Evolutionary conservation across 805 yeast species (phyloP).

Genomic region (Kluyveromyces aestuarii): DNA sequence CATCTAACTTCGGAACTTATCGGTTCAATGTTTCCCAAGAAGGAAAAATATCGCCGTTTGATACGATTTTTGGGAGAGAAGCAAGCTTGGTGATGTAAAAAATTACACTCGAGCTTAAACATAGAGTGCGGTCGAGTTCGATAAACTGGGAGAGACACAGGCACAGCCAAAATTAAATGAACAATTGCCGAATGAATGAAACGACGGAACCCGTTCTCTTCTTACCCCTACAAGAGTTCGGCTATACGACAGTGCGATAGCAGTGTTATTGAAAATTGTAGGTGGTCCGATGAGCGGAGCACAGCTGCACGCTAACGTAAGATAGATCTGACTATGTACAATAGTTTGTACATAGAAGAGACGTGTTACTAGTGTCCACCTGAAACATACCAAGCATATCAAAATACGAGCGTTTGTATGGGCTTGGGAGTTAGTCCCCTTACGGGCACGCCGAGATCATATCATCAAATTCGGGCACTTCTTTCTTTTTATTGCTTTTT

Average conservation of each 20-base stretch:
- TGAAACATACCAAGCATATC: too few species aligned
- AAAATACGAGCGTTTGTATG: too few species aligned
- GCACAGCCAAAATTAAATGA: neutral
- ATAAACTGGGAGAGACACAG: neutral
- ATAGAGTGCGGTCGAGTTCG: neutral
- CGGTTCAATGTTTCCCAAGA: neutral
- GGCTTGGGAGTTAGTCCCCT: too few species aligned
- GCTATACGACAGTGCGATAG: too few species aligned
- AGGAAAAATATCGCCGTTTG: neutral
- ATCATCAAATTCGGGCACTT: too few species aligned
- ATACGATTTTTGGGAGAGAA: neutral
- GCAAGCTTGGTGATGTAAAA: neutral
- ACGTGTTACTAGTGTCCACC: too few species aligned
- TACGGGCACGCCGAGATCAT: too few species aligned
- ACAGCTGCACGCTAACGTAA: too few species aligned
- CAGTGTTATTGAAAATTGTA: too few species aligned
- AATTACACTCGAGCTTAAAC: neutral
- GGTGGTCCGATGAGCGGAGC: too few species aligned
- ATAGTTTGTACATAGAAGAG: too few species aligned
- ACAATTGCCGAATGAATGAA: neutral
- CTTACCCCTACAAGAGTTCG: neutral
- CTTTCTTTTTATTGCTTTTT: neutral
- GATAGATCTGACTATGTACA: too few species aligned
- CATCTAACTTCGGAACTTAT: neutral
- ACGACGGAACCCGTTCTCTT: neutral